Base-by-base conservation (phyloP, 2,329 filamentous ascomycete species). In the Trichophyton schoenleinii region DNA sequence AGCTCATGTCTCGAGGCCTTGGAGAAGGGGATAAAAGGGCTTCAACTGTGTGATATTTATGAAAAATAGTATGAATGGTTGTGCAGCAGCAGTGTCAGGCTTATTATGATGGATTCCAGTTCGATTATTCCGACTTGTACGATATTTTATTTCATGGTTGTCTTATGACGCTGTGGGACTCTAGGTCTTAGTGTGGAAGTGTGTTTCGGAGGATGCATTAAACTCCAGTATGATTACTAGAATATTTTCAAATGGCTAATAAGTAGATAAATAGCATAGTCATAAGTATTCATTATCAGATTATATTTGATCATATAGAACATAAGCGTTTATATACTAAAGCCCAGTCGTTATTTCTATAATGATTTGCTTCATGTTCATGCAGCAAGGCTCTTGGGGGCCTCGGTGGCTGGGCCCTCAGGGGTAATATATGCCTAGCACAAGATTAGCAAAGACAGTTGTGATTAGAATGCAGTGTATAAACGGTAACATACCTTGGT, bases 351-450 rank as follows among this genome's bases (percentile, higher is more conserved):
- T n/a, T 53, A 31, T 15, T 15, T 53, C 49, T 53, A 53, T 53
- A 13, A 31, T 5, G 8, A 36, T 48, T 48, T 20, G 7, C n/a
- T 48, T 46, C 41, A 52, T 9, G 58, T 48, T 46, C 41, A 52
- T 9, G 58, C 41, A 22, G 66, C 76, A 61, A 77, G 71, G 72
- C 81, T 83, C 71, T 75, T 73, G 7, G 83, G 83, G 3, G 81
- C 75, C 66, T 75, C 70, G 9, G 80, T 77, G 1, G 83, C 73
- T 1, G 81, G 79, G 11, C 83, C 83, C 66, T 85, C 80, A 18
- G 82, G 79, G 15, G 83, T 86, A 55, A 84, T 82, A 74, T 96
- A 97, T 52, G 91, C 89, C 77, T 79, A 61, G 25, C 57, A 20
- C n/a, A 20, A 28, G 58, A 38, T 38, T 59, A 52, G 42, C 41